Evolutionary conservation across 805 yeast species (phyloP).

Genomic region (Pichia membranifaciens): DNA sequence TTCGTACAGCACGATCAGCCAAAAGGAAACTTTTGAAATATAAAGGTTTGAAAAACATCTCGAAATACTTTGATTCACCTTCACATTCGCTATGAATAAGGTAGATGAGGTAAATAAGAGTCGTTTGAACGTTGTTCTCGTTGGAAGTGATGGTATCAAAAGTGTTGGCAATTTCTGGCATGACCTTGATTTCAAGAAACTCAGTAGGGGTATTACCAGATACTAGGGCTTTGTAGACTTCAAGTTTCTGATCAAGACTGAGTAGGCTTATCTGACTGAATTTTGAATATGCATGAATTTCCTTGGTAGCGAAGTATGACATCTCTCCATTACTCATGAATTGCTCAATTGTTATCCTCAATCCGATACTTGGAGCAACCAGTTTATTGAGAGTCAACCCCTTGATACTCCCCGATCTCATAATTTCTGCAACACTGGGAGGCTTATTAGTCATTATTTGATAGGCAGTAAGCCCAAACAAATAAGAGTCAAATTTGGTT

Average conservation of each 20-base stretch:
- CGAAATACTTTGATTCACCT: constrained; percentile 28
- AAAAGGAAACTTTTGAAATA: constrained; percentile 57
- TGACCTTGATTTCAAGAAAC: constrained; percentile 49
- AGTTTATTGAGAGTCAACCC: constrained; percentile 41
- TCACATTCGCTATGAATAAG: constrained; percentile 27
- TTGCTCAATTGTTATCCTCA: constrained; percentile 34
- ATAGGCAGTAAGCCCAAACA: constrained; percentile 51
- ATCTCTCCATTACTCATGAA: constrained; percentile 30
- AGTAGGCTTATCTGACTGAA: constrained; percentile 53
- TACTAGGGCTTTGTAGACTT: constrained; percentile 35
- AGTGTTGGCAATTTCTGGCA: constrained; percentile 63
- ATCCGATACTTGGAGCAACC: constrained; percentile 32
- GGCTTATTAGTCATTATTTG: constrained; percentile 36
- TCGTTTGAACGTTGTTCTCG: constrained; percentile 23
- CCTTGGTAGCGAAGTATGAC: constrained; percentile 37
- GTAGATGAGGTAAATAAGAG: constrained; percentile 37
- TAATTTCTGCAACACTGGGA: constrained; percentile 4
- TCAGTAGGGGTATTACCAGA: constrained; percentile 37
- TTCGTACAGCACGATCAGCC: constrained; percentile 72
- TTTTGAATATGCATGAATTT: constrained; percentile 48
- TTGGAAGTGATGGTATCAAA: constrained; percentile 26
- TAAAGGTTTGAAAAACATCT: constrained; percentile 48
- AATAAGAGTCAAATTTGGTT: constrained; percentile 56
- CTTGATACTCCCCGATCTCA: constrained; percentile 12
- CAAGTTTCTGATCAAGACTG: constrained; percentile 47